Conservation (phyloP, 306 rosid species). For the Citrullus mucosospermus region DNA sequence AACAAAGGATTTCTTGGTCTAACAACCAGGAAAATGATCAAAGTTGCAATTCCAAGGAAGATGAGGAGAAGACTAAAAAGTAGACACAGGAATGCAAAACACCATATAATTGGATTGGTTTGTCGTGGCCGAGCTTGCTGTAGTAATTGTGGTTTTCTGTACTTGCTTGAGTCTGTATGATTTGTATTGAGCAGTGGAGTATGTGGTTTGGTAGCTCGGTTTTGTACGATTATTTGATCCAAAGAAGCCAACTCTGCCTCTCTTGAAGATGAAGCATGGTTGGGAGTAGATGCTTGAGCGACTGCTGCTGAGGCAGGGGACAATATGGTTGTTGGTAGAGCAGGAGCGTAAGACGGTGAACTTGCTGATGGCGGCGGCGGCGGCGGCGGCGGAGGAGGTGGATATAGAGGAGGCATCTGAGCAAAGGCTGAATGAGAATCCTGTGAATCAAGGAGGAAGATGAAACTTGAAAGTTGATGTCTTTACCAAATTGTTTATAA, state of each 20-base stretch:
- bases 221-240: constrained; percentile 26
- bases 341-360: neutral
- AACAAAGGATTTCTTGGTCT: constrained; percentile 55
- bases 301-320: neutral
- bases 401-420: constrained; percentile 28
- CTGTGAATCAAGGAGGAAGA: constrained; percentile 9
- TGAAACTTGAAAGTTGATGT: constrained; percentile 1
- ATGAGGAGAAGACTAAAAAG: constrained; percentile 66
- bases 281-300: neutral
- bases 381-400: neutral
- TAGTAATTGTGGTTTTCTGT: constrained; percentile 24
- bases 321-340: neutral
- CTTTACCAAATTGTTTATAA: constrained; percentile 8
- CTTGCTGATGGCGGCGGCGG: neutral
- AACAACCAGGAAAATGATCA: constrained; percentile 48
- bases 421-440: constrained; percentile 2
- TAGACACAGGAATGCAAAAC: constrained; percentile 50
- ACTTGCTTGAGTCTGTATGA: constrained; percentile 10
- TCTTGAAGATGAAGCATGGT: constrained; percentile 9
- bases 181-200: constrained; percentile 11
- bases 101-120: constrained; percentile 78
- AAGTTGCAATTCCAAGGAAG: constrained; percentile 65
- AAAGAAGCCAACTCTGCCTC: constrained; percentile 26
- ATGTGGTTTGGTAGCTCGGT: constrained; percentile 14
- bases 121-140: constrained; percentile 26